Conservation (phyloP, 2,329 filamentous ascomycete species). For the Fusarium succisae region DNA sequence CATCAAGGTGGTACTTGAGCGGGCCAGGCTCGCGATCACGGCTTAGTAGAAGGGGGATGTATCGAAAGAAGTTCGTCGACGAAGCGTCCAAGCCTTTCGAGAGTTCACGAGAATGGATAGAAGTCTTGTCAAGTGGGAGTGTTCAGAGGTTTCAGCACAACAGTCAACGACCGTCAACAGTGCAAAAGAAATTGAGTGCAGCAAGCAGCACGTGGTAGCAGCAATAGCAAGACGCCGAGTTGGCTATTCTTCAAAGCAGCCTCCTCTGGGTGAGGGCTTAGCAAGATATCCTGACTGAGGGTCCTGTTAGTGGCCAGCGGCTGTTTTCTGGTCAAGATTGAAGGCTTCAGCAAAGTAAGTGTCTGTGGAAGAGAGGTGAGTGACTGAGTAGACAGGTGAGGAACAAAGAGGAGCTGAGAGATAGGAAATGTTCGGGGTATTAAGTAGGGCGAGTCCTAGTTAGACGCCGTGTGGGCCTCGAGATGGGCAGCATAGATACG, state of each 20-base stretch:
- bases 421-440: constrained; percentile 21
- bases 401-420: constrained; percentile 6
- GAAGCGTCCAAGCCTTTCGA: background rate
- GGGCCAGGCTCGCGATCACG: constrained; percentile 41
- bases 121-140: constrained; percentile 1
- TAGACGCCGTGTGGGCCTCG: constrained; percentile 24
- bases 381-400: constrained; percentile 4
- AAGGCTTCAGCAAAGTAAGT: constrained; percentile 18
- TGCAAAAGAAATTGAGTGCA: constrained; percentile 12
- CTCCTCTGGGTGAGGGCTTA: constrained; percentile 30
- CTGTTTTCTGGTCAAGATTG: constrained; percentile 25
- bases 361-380: background rate
- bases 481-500: constrained; percentile 33
- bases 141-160: constrained; percentile 2
- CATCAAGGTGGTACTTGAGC: constrained; percentile 62
- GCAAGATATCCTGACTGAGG: constrained; percentile 39
- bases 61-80: constrained; percentile 17
- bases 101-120: constrained; percentile 7
- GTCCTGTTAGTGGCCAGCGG: constrained; percentile 34
- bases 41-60: constrained; percentile 16
- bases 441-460: constrained; percentile 28
- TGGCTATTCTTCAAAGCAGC: constrained; percentile 40
- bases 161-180: constrained; percentile 13
- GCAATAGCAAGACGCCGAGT: constrained; percentile 39
- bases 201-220: constrained; percentile 35